Conservation (phyloP, 208 protist species). For the Tritrichomonas foetus region DNA sequence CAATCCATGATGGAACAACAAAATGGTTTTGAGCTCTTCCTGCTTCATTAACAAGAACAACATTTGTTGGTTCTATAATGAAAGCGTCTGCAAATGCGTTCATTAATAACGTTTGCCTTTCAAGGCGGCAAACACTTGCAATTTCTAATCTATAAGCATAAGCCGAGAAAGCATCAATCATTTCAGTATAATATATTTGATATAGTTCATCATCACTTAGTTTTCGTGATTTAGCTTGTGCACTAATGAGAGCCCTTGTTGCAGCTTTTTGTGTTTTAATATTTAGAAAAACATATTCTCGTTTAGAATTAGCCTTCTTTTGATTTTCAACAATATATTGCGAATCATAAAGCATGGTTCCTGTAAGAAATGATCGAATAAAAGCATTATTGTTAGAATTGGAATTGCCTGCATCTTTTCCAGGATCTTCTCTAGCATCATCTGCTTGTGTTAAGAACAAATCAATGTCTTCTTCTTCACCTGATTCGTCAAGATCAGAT, state of each 20-base stretch:
- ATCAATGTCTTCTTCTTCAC: not conserved
- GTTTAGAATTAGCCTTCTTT: not conserved
- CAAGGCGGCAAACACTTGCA: not conserved
- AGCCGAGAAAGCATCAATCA: not conserved
- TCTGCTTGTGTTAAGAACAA: constrained; percentile 12
- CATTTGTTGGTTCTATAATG: not conserved
- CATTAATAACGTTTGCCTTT: not conserved
- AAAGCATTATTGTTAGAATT: not conserved
- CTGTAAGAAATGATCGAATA: not conserved
- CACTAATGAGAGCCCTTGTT: not conserved
- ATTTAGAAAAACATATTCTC: not conserved
- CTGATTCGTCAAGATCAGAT: not conserved
- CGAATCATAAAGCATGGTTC: not conserved
- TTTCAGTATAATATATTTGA: not conserved
- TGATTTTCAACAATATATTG: not conserved
- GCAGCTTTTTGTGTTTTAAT: not conserved
- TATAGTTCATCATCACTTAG: not conserved
- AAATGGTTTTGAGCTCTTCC: not conserved
- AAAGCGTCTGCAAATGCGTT: not conserved
- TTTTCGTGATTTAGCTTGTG: not conserved
- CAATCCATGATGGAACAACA: not conserved
- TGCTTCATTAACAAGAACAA: not conserved
- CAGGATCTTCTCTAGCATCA: not conserved
- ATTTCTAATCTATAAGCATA: not conserved
- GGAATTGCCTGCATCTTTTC: not conserved